Evolutionary conservation across 1,284 basidiomycete species (phyloP).

Genomic region (Sanghuangporus weigelae): DNA sequence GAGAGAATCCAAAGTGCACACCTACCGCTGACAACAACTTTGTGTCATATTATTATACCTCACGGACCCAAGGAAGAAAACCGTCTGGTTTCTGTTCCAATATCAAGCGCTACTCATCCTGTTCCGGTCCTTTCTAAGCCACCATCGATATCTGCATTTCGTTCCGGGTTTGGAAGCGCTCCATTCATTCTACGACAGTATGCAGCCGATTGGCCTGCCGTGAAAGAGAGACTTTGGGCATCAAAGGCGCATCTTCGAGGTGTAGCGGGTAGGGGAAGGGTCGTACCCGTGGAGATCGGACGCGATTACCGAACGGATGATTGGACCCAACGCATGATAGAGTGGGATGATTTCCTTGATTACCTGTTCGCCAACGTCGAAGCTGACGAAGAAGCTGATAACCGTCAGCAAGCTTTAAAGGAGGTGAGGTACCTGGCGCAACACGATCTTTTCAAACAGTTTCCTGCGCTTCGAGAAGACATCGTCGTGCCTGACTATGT

Average conservation of each 20-base stretch:
- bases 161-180: constrained; percentile 30
- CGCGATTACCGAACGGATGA: constrained; percentile 73
- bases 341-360: constrained; percentile 72
- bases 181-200: constrained; percentile 76
- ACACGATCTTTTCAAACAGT: constrained; percentile 81
- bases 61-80: neutral
- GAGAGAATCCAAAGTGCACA: constrained; percentile 43
- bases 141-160: constrained; percentile 56
- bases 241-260: constrained; percentile 61
- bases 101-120: constrained; percentile 19
- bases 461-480: constrained; percentile 73
- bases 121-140: constrained; percentile 36
- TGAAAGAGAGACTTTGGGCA: constrained; percentile 65
- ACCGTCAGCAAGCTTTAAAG: constrained; percentile 4
- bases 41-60: constrained; percentile 9
- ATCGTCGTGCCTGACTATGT: constrained; percentile 84
- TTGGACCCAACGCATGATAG: constrained; percentile 82
- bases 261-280: constrained; percentile 68
- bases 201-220: constrained; percentile 64
- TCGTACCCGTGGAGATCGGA: constrained; percentile 91
- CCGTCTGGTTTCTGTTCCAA: neutral
- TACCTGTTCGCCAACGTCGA: constrained; percentile 40
- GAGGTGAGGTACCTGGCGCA: constrained; percentile 83
- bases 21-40: constrained; percentile 16
- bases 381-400: constrained; percentile 21